These are phyloP conservation scores for Zygnema cylindricum DNA, from an alignment of 139 green algal genomes.

Conservation along the genomic window DNA sequence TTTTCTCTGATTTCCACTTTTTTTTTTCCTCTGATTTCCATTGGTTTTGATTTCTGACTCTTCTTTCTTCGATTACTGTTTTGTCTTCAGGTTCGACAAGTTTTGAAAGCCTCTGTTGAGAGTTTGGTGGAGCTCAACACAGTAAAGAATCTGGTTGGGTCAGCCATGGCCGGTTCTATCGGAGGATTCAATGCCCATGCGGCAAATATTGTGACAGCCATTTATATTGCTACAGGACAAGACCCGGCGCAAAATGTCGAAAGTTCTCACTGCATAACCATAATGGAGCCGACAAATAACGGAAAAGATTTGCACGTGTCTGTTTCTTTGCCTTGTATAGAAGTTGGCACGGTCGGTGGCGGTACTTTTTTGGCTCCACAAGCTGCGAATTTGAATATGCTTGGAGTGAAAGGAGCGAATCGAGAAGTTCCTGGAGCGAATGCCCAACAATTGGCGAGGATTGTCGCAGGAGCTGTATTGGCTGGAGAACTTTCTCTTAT, in stretches of 20 bases:
- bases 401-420: constrained; percentile 47
- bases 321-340: constrained; percentile 58
- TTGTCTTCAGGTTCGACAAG: constrained; percentile 32
- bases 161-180: constrained; percentile 52
- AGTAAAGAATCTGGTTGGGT: constrained; percentile 58
- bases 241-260: constrained; percentile 61
- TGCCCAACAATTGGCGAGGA: constrained; percentile 41
- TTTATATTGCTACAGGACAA: constrained; percentile 59
- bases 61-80: neutral
- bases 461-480: constrained; percentile 54
- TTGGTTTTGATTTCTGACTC: neutral
- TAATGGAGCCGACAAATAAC: constrained; percentile 49
- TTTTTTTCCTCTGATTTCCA: too few relatives aligned
- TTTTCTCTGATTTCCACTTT: too few relatives aligned
- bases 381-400: constrained; percentile 41
- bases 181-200: constrained; percentile 63
- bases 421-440: constrained; percentile 35
- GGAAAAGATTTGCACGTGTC: constrained; percentile 49
- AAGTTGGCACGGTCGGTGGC: constrained; percentile 57
- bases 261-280: constrained; percentile 57
- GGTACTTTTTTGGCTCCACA: constrained; percentile 51
- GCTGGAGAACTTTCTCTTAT: constrained; percentile 57
- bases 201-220: constrained; percentile 57
- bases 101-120: constrained; percentile 55
- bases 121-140: constrained; percentile 56